Evolutionary conservation across 768 basidiomycete genomes (phyloP), one percentile per base, ranked within the genome.

Genomic region (Lactarius tabidus): DNA sequence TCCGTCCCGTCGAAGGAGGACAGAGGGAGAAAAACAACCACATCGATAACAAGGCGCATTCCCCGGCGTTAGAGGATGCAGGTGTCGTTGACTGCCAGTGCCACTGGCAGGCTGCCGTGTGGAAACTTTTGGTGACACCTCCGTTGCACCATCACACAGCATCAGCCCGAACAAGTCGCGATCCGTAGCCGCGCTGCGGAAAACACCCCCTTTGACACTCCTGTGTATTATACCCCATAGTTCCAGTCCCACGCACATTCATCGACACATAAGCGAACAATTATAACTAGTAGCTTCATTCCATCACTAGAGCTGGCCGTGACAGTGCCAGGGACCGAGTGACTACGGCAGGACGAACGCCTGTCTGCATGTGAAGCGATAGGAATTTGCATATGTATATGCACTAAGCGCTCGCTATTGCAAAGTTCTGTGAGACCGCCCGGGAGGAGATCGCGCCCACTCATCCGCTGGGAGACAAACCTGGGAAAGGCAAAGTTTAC

Each of bases 141-240:
- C 65, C 61, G 60, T 38, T 23, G 55, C 35, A 33, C 33, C 33
- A 57, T 62, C 56, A 62, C 48, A 54, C 56, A 57, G 51, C 23
- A 57, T 36, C 60, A 62, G 33, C 65, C 65, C 65, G 65, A 58
- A 66, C 51, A 54, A 43, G 51, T 43, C 65, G 65, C 65, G 65
- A 66, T 66, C 65, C 52, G 60, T 45, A 66, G 65, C 65, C 65
- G 51, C 60, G 33, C n/a, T 15, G 38, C 45, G 18, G 23, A 52
- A 23, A 28, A 56, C 51, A 35, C 23, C 12, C 26, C 48, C 26
- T 28, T 48, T 26, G 39, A 18, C 39, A 41, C 39, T 10, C 9
- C 26, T 54, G n/a, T 52, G 17, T 36, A 36, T 43, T 20, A 41
- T 53, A 39, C 17, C 31, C 57, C 45, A 14, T 35, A 26, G 14